A percentile compares a stretch with the other conserved stretches of the same genome.
phyloP scores from a whole-genome alignment of 805 yeast species.

The Suhomyces sp. region DNA sequence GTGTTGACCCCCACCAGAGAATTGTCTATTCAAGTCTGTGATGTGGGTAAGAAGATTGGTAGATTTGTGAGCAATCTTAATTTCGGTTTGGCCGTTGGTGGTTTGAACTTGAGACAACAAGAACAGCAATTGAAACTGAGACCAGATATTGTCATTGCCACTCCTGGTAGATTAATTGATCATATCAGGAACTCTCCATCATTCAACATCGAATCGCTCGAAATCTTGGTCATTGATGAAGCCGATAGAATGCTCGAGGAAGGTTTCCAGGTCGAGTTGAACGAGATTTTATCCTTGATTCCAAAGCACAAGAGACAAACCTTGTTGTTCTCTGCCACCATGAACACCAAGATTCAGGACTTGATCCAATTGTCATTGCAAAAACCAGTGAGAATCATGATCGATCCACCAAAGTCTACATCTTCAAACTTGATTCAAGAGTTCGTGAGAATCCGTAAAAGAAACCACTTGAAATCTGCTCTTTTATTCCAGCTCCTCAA shows the following conservation, averaged over 20 bases:
- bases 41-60: constrained; percentile 85
- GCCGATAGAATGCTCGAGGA: constrained; percentile 99
- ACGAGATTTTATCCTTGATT: constrained; percentile 81
- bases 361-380: constrained; percentile 83
- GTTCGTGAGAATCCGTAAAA: constrained; percentile 89
- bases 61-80: constrained; percentile 70
- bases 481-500: constrained; percentile 69
- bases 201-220: constrained; percentile 86
- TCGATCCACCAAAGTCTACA: constrained; percentile 93
- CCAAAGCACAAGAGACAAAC: constrained; percentile 91
- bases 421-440: constrained; percentile 90
- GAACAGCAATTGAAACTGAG: constrained; percentile 89
- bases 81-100: constrained; percentile 98
- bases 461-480: constrained; percentile 82
- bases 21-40: constrained; percentile 92
- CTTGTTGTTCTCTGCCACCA: constrained; percentile 92
- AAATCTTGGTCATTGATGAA: constrained; percentile 91
- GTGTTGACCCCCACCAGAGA: constrained; percentile 97
- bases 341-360: constrained; percentile 90
- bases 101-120: constrained; percentile 90
- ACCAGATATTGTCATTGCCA: constrained; percentile 96
- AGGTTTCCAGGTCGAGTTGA: constrained; percentile 94
- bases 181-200: constrained; percentile 94
- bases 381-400: constrained; percentile 92
- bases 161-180: constrained; percentile 98